Evolutionary conservation across 345 rosid genomes (phyloP).

Genomic region (Kandelia obovata): DNA sequence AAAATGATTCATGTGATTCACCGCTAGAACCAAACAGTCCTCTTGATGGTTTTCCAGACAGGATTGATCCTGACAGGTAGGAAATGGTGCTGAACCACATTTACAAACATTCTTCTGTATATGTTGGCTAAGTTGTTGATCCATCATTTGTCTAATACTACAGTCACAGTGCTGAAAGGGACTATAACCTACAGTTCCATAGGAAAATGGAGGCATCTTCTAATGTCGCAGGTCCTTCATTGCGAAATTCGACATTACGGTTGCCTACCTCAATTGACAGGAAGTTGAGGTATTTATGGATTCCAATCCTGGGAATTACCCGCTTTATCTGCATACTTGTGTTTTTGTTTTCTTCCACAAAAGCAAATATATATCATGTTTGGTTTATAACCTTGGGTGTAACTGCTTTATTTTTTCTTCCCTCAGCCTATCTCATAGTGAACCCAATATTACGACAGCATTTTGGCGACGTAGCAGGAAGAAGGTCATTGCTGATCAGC

Average conservation of each 20-base stretch:
- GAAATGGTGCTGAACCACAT: constrained; percentile 27
- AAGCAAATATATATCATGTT: not conserved
- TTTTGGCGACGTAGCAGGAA: constrained; percentile 88
- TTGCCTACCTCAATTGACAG: constrained; percentile 52
- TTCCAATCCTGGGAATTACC: not conserved
- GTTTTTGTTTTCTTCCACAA: not conserved
- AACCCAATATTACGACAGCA: constrained; percentile 80
- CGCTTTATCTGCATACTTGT: not conserved
- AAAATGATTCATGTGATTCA: constrained; percentile 98
- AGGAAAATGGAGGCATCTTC: constrained; percentile 64
- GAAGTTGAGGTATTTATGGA: constrained; percentile 59
- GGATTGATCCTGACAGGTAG: constrained; percentile 76
- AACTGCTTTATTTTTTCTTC: constrained; percentile 2
- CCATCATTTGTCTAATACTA: constrained; percentile 11
- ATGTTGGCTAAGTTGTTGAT: not conserved
- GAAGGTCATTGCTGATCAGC: constrained; percentile 87
- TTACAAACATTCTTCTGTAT: constrained; percentile 8
- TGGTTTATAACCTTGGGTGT: no score
- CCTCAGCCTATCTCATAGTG: constrained; percentile 80
- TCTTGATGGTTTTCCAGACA: constrained; percentile 65
- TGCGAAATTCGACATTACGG: constrained; percentile 64
- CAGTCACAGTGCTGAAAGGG: constrained; percentile 76
- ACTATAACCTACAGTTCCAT: constrained; percentile 58
- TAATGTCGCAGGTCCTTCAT: constrained; percentile 59
- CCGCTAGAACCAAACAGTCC: constrained; percentile 99